phyloP scores from a whole-genome alignment of 352 stramenopile species.

The Phytophthora ramorum region DNA sequence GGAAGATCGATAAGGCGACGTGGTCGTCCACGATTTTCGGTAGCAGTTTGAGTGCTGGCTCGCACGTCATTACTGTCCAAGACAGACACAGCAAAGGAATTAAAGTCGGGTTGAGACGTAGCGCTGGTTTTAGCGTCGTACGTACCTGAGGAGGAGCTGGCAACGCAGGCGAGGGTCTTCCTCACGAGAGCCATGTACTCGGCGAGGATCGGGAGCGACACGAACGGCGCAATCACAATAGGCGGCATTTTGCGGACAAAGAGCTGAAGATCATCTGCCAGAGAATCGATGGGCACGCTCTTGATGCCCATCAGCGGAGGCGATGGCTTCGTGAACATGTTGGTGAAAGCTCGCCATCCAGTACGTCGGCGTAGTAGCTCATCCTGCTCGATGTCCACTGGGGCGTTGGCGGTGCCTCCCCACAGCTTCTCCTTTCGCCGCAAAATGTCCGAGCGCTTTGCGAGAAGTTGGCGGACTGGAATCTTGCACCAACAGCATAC shows the following conservation, averaged over 20 bases:
- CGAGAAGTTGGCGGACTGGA: slow-evolving; percentile 58
- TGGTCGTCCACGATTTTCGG: slow-evolving; percentile 78
- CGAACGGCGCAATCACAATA: slow-evolving; percentile 71
- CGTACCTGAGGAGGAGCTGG: slow-evolving; percentile 51
- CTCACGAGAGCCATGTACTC: slow-evolving; percentile 82
- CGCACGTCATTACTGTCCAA: slow-evolving; percentile 54
- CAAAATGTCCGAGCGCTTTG: slow-evolving; percentile 52
- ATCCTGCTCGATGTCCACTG: slow-evolving; percentile 78
- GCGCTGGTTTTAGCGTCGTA: slow-evolving; percentile 10
- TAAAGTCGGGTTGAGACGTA: not conserved
- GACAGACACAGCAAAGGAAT: slow-evolving; percentile 2
- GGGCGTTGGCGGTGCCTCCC: slow-evolving; percentile 66
- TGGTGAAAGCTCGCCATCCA: slow-evolving; percentile 77
- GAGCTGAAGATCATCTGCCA: slow-evolving; percentile 57
- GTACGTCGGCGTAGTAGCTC: slow-evolving; percentile 71
- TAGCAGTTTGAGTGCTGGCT: slow-evolving; percentile 73
- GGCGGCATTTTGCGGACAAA: slow-evolving; percentile 69
- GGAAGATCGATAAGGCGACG: slow-evolving; percentile 66
- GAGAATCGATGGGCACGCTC: slow-evolving; percentile 56
- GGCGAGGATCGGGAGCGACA: slow-evolving; percentile 66
- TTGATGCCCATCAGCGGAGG: slow-evolving; percentile 72
- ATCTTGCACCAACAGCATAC: slow-evolving; percentile 85
- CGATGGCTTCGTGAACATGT: slow-evolving; percentile 63
- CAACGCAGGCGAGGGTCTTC: slow-evolving; percentile 49
- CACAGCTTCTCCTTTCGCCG: slow-evolving; percentile 66